phyloP scores from a whole-genome alignment of 345 rosid genomes.

The Heritiera fomes region DNA sequence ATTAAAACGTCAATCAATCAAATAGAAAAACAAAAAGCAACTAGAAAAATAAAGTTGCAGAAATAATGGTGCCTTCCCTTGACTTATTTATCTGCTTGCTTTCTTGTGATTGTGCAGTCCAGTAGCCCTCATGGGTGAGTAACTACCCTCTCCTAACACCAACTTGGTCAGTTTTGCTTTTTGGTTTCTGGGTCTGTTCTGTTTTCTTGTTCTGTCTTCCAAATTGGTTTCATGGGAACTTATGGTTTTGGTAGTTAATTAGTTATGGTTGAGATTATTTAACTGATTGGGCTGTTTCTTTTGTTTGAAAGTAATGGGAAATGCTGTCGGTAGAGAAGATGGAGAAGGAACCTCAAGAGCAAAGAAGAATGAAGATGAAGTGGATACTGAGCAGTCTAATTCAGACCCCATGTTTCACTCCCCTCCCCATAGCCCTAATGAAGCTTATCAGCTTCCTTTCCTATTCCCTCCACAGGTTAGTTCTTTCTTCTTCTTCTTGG shows the following conservation, averaged over 20 bases:
- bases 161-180: conserved; percentile 10
- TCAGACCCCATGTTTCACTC: conserved; percentile 39
- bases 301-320: conserved; percentile 56
- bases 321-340: conserved; percentile 55
- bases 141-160: background rate
- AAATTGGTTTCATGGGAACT: conserved; percentile 13
- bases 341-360: conserved; percentile 45
- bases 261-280: conserved; percentile 15
- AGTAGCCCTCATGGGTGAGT: conserved; percentile 43
- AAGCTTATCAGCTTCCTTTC: conserved; percentile 29
- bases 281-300: conserved; percentile 26
- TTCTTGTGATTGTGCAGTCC: conserved; percentile 33
- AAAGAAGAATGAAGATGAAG: conserved; percentile 29
- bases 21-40: conserved; percentile 13
- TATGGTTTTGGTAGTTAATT: conserved; percentile 7
- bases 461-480: conserved; percentile 37
- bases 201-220: background rate
- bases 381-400: conserved; percentile 29
- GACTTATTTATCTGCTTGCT: conserved; percentile 29
- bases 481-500: too few relatives aligned
- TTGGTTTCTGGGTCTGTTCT: conserved; percentile 23
- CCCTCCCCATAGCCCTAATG: conserved; percentile 29
- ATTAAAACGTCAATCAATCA: conserved; percentile 16
- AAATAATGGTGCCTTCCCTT: conserved; percentile 28
- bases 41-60: conserved; percentile 24